Evolutionary conservation across 1,284 basidiomycete genomes (phyloP).

Genomic region (Anthracocystis walkeri): DNA sequence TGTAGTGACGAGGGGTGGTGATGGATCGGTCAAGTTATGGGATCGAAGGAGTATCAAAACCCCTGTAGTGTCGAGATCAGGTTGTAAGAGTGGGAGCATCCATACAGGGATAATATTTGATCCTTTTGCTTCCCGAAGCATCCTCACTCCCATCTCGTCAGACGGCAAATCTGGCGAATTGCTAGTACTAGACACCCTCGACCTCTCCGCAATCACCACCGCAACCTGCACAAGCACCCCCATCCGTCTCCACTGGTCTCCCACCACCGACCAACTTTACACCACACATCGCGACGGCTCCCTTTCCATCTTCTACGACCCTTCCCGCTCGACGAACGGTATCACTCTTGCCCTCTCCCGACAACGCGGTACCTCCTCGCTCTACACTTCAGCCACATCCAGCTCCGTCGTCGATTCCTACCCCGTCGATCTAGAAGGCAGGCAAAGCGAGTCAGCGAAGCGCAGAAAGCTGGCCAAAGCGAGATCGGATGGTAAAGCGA

Average conservation of each 20-base stretch:
- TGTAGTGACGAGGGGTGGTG: slow-evolving; percentile 83
- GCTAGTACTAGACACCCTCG: slow-evolving; percentile 6
- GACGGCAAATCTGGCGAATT: no score
- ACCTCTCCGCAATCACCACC: slow-evolving; percentile 20
- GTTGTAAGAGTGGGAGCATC: slow-evolving; percentile 83
- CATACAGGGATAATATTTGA: slow-evolving; percentile 93
- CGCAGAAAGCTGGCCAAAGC: slow-evolving; percentile 90
- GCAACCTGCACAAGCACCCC: slow-evolving; percentile 15
- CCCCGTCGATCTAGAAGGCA: slow-evolving; percentile 69
- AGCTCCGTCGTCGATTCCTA: slow-evolving; percentile 8
- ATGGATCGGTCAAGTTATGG: slow-evolving; percentile 96
- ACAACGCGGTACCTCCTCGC: slow-evolving; percentile 37
- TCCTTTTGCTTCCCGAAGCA: slow-evolving; percentile 81
- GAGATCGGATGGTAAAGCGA: slow-evolving; percentile 77
- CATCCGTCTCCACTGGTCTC: slow-evolving; percentile 48
- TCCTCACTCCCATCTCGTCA: slow-evolving; percentile 84
- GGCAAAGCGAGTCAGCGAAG: slow-evolving; percentile 71
- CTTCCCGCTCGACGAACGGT: slow-evolving; percentile 85
- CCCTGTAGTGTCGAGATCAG: slow-evolving; percentile 77
- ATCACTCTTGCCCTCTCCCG: slow-evolving; percentile 82
- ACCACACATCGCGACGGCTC: slow-evolving; percentile 73
- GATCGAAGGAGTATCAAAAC: slow-evolving; percentile 88
- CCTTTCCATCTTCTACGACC: slow-evolving; percentile 90
- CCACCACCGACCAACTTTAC: slow-evolving; percentile 63
- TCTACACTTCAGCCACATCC: slow-evolving; percentile 10